phyloP scores from a whole-genome alignment of 2,329 filamentous ascomycete species.

The Paramyrothecium roridum region DNA sequence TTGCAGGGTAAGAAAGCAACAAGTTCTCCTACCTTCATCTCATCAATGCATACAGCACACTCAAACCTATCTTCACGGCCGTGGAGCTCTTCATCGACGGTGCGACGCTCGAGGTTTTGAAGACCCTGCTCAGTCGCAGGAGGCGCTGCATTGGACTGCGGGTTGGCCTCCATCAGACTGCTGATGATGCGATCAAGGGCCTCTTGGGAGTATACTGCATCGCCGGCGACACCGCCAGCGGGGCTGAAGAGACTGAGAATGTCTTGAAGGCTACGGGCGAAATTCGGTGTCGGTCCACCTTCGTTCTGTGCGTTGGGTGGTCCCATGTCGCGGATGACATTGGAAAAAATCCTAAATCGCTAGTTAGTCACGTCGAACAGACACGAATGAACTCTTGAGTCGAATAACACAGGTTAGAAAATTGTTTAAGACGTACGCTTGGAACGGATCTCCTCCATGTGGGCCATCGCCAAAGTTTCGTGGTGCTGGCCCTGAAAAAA shows the following conservation, averaged over 20 bases:
- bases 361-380: slow-evolving; percentile 27
- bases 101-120: slow-evolving; percentile 66
- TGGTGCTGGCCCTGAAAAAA: slow-evolving; percentile 36
- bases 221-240: slow-evolving; percentile 57
- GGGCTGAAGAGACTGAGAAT: slow-evolving; percentile 53
- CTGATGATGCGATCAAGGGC: slow-evolving; percentile 86
- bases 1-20: slow-evolving; percentile 79
- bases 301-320: slow-evolving; percentile 25
- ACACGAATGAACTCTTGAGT: slow-evolving; percentile 13
- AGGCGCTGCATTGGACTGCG: slow-evolving; percentile 72
- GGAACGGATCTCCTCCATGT: slow-evolving; percentile 37
- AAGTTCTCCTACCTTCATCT: slow-evolving; percentile 68
- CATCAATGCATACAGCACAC: slow-evolving; percentile 94
- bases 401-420: slow-evolving; percentile 8
- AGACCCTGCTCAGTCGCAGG: slow-evolving; percentile 78
- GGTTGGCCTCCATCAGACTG: slow-evolving; percentile 81
- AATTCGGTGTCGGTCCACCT: slow-evolving; percentile 14
- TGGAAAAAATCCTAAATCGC: slow-evolving; percentile 40
- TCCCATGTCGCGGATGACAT: slow-evolving; percentile 37
- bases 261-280: slow-evolving; percentile 42
- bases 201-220: slow-evolving; percentile 88
- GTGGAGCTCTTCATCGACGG: slow-evolving; percentile 68
- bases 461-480: slow-evolving; percentile 7
- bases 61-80: slow-evolving; percentile 66
- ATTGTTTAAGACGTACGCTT: slow-evolving; percentile 40